Percentiles rank a stretch among this genome's conserved stretches.
These are phyloP conservation scores for Wickerhamomyces silvicola DNA, from an alignment of 805 yeast genomes.

Conservation along the genomic window DNA sequence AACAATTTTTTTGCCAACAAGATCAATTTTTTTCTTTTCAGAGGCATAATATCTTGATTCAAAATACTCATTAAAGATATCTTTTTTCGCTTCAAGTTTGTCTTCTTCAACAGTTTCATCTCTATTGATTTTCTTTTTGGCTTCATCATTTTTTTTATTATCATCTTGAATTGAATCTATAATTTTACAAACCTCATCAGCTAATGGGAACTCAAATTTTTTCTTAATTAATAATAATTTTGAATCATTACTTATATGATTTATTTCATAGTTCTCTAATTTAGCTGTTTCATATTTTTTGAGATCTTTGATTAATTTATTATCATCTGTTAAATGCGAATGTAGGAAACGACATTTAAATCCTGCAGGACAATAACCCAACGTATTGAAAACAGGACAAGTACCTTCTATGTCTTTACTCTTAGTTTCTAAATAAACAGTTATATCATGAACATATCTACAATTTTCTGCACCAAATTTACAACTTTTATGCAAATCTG, in stretches of 20 bases:
- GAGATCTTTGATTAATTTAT: slow-evolving; percentile 38
- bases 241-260: slow-evolving; percentile 43
- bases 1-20: slow-evolving; percentile 72
- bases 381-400: slow-evolving; percentile 78
- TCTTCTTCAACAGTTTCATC: slow-evolving; percentile 18
- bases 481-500: slow-evolving; percentile 41
- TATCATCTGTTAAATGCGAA: slow-evolving; percentile 54
- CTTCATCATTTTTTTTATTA: slow-evolving; percentile 29
- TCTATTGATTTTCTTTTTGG: slow-evolving; percentile 25
- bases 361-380: slow-evolving; percentile 92
- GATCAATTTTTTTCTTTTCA: slow-evolving; percentile 76
- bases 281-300: slow-evolving; percentile 30
- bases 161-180: slow-evolving; percentile 50
- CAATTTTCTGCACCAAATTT: slow-evolving; percentile 66
- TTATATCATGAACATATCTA: slow-evolving; percentile 70
- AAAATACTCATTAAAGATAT: slow-evolving; percentile 43
- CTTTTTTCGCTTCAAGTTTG: slow-evolving; percentile 28
- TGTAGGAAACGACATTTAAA: slow-evolving; percentile 86
- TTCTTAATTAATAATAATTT: slow-evolving; percentile 38
- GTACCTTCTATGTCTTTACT: slow-evolving; percentile 64
- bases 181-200: slow-evolving; percentile 54
- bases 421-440: slow-evolving; percentile 56
- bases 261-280: slow-evolving; percentile 49
- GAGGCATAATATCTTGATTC: slow-evolving; percentile 72
- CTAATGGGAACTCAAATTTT: slow-evolving; percentile 48